Base-by-base conservation (phyloP, 371 early-diverging fungal species). In the Encephalitozoon cuniculi region DNA sequence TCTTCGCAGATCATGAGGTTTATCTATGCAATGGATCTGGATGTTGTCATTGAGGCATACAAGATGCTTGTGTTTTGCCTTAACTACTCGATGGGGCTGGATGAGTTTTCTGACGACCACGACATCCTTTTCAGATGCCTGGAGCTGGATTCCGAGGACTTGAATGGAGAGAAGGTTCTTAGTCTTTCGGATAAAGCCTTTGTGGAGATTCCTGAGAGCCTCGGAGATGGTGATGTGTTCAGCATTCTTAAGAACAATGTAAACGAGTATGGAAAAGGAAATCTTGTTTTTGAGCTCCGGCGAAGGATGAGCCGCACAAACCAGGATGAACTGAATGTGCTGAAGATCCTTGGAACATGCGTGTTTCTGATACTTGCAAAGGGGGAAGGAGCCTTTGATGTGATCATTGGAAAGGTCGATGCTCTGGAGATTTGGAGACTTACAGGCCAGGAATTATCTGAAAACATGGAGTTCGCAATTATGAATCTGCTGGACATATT, bases 61-160 rank as follows among this genome's bases (percentile, higher is more conserved):
- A 59, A 59, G 59, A 18, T 59, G 59, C 59, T 59, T 59, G 18
- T 11, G n/a, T 59, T 59, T 5, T 34, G 59, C 28, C 32, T 59
- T 11, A 30, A 59, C 15, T 59, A 34, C 34, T 59, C 34, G 0
- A 59, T 59, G 7, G 59, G 59, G 1, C 12, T 59, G 37, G 59
- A 59, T 15, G 59, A 59, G 34, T 59, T 34, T 59, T 30, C 59
- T 59, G n/a, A 59, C 15, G 59, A 59, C 37, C 59, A 59, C 21
- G 59, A 32, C 34, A 59, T 59, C 15, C 59, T 59, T 9, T 37
- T 59, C 34, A 59, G 34, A 28, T 59, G 59, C 28, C 30, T 59
- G 7, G 59, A 12, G 21, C 0, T 59, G 1, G 34, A 59, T 15
- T 11, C 11, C 18, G 28, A 23, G 15, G 59, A 59, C 12, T n/a